Evolutionary conservation across 2,329 filamentous ascomycete species (phyloP).

Genomic region (Pseudohalonectria lignicola): DNA sequence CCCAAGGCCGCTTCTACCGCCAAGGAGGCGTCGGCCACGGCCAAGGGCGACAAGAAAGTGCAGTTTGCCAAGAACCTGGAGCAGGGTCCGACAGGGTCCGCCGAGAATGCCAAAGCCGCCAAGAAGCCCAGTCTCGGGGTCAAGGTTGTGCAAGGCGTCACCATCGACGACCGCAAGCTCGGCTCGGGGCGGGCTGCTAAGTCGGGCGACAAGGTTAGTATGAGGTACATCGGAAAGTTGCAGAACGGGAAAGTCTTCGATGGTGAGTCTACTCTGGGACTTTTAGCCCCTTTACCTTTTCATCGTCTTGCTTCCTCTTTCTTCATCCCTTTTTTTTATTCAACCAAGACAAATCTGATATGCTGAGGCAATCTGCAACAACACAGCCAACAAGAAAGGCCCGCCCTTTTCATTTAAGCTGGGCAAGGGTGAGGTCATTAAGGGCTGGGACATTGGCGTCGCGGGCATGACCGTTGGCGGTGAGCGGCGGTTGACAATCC

Average conservation of each 20-base stretch:
- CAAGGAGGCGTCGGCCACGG: conserved; percentile 36
- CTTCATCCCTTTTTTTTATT: background rate
- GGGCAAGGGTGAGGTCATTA: conserved; percentile 91
- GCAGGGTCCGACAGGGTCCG: conserved; percentile 78
- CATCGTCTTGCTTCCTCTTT: background rate
- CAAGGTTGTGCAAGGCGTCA: conserved; percentile 80
- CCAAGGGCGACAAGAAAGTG: conserved; percentile 79
- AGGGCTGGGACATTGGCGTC: conserved; percentile 95
- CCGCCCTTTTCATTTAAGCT: conserved; percentile 96
- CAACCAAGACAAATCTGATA: too few species aligned
- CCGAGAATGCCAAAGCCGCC: conserved; percentile 29
- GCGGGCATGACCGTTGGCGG: conserved; percentile 86
- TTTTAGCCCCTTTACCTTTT: background rate
- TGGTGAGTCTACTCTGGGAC: conserved; percentile 46
- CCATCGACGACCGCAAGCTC: conserved; percentile 88
- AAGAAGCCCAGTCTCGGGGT: conserved; percentile 50
- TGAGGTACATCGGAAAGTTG: conserved; percentile 98
- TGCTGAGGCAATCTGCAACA: too few species aligned
- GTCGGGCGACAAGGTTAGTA: conserved; percentile 80
- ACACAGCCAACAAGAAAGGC: conserved; percentile 90
- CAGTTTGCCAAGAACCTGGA: conserved; percentile 99
- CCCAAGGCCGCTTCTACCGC: too few species aligned
- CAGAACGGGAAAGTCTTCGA: conserved; percentile 93
- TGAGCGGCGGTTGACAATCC: conserved; percentile 87
- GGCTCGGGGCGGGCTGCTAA: conserved; percentile 78